Percentiles rank a stretch among this genome's conserved stretches.
Conservation (phyloP, 768 basidiomycete genomes). For the Amanita polypyramis region DNA sequence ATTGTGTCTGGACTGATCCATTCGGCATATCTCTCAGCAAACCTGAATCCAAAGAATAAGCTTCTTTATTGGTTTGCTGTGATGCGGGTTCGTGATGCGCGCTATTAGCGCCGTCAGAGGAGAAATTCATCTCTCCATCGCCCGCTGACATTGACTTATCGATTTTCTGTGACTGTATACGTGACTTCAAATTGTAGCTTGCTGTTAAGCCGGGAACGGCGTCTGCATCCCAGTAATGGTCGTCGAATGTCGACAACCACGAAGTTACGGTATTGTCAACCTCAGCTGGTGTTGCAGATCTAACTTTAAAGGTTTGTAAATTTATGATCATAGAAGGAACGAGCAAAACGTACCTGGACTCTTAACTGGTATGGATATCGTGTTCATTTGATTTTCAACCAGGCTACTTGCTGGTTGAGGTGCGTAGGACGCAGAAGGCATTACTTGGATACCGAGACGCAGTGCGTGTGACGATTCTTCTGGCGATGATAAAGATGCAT, state of each 20-base stretch:
- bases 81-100: neutral
- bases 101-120: neutral
- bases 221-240: conserved; percentile 4
- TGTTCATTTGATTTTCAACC: no score
- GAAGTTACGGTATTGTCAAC: neutral
- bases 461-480: no score
- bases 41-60: neutral
- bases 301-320: neutral
- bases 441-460: no score
- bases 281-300: neutral
- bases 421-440: no score
- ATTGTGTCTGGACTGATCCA: neutral
- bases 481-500: no score
- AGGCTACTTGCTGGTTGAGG: no score
- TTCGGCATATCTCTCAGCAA: no score
- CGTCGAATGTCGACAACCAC: conserved; percentile 6
- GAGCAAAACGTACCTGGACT: neutral
- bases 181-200: neutral
- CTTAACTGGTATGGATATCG: neutral
- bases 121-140: neutral
- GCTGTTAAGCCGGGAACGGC: conserved; percentile 4
- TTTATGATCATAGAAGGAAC: neutral
- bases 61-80: neutral
- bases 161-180: neutral
- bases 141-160: neutral